Percentiles rank a stretch among this genome's conserved stretches.
phyloP scores from a whole-genome alignment of 2,329 filamentous ascomycete species.

The Phialophora tarda region DNA sequence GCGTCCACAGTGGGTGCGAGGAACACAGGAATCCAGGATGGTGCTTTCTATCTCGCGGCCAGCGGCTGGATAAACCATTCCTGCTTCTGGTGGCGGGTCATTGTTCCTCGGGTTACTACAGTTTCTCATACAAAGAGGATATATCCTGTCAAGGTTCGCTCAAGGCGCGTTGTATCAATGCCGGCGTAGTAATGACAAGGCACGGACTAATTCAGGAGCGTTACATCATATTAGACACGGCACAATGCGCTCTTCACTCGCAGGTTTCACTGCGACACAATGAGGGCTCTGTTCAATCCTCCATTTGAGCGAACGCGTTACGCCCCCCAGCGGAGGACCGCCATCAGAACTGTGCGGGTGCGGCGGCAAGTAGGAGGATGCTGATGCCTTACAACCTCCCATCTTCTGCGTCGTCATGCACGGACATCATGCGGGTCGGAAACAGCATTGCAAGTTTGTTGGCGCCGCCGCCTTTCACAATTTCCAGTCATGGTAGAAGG shows the following conservation, averaged over 20 bases:
- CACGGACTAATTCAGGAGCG: background rate
- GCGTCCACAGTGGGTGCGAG: background rate
- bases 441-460: background rate
- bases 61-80: background rate
- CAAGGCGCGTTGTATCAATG: background rate
- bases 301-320: background rate
- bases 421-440: background rate
- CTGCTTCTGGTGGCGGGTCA: background rate
- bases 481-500: background rate
- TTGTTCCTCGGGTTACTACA: background rate
- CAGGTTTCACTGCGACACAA: background rate
- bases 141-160: background rate
- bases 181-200: background rate
- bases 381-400: background rate
- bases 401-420: background rate
- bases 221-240: background rate
- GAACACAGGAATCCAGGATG: background rate
- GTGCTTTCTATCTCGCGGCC: background rate
- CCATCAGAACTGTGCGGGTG: background rate
- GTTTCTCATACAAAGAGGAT: background rate
- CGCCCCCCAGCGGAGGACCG: no score
- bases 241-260: background rate
- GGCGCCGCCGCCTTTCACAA: background rate
- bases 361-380: background rate
- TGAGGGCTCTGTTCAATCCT: background rate